phyloP scores from a whole-genome alignment of 2,329 filamentous ascomycete species.

The Capronia americana region DNA sequence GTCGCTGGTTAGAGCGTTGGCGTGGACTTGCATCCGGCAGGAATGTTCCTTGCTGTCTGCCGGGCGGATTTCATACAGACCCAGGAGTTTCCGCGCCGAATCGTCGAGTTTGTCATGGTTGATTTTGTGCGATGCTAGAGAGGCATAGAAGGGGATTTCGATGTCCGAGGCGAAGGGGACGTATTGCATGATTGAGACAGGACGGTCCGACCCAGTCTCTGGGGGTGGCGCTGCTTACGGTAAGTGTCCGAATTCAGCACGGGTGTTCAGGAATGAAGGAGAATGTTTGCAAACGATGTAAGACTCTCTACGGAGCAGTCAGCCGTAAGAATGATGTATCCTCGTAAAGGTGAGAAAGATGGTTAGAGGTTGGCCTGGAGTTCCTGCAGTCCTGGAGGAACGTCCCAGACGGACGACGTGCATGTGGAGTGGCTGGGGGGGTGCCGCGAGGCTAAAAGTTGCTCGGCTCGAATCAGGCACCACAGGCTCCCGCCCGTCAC shows the following conservation, averaged over 20 bases:
- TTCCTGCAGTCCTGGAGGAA: neutral
- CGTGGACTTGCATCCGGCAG: slow-evolving; percentile 88
- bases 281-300: neutral
- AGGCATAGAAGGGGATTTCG: slow-evolving; percentile 92
- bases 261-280: neutral
- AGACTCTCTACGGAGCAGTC: neutral
- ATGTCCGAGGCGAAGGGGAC: slow-evolving; percentile 92
- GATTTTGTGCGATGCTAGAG: slow-evolving; percentile 90
- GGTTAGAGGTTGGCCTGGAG: neutral
- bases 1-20: slow-evolving; percentile 81
- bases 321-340: neutral
- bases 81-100: slow-evolving; percentile 83
- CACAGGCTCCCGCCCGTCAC: neutral
- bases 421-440: neutral
- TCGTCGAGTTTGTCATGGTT: slow-evolving; percentile 97
- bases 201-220: neutral
- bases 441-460: neutral
- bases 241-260: neutral
- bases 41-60: slow-evolving; percentile 74
- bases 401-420: neutral
- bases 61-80: slow-evolving; percentile 83
- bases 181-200: slow-evolving; percentile 66
- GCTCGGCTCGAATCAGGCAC: slow-evolving; percentile 3
- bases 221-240: neutral
- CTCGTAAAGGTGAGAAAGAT: slow-evolving; percentile 1